Evolutionary conservation across 768 basidiomycete species (phyloP), one percentile per base, ranked within the genome.

Genomic region (Rhizopogon vinicolor): DNA sequence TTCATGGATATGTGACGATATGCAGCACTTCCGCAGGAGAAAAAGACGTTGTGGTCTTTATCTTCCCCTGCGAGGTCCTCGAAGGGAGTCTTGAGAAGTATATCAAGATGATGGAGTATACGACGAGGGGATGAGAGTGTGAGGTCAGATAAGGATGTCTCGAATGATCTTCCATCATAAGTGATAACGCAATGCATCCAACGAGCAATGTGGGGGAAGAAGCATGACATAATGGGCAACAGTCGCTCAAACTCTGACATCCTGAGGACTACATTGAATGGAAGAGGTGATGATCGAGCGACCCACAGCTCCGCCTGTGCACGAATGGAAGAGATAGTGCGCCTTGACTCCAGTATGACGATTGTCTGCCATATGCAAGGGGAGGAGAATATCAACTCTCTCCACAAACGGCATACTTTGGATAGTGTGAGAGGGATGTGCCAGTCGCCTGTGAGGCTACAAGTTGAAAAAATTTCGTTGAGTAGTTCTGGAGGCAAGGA

Each of bases 331-430:
- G 66, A 31, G 14, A 75, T 63, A 7, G 68, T 58, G 35, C 71
- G 71, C 6, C 61, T 58, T 5, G 64, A 56, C n/a, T 82, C 79
- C 64, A 79, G 68, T 54, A 91, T 69, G 51, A 70, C 64, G 57
- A 90, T 74, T 49, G 65, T 69, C 61, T 82, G 82, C 89, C 87
- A 91, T 44, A 85, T 63, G 31, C 73, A 68, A 0, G 89, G 87
- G 0, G 81, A 80, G 1, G 74, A 67, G 61, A 78, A 64, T 37
- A 80, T 75, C 42, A 88, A 68, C 40, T 75, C 69, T 57, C 73
- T 75, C 88, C 89, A 91, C 58, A 75, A 72, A 22, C 65, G 74
- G 53, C 83, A 89, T 28, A 90, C 85, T 18, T 66, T 61, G 28
- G 74, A 74, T 40, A 90, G 66, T 16, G 63, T 68, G 51, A 87